Conservation (phyloP, 1,284 basidiomycete species). For the Leccinum fallax region DNA sequence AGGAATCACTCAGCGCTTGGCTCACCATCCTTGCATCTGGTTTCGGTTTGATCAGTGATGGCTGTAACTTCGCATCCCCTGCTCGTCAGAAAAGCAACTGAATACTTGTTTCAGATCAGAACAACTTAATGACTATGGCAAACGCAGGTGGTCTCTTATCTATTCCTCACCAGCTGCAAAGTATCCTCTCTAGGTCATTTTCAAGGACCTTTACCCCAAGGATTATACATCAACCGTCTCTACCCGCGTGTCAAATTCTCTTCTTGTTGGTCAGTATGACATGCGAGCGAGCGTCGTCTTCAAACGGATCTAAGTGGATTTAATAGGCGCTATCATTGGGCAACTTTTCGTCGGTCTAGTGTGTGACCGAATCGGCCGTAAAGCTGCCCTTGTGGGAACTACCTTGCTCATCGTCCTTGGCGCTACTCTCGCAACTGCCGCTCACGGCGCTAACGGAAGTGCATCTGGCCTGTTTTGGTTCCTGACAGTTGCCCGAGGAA, state of each 20-base stretch:
- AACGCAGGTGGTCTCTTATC: slow-evolving; percentile 43
- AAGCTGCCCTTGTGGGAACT: slow-evolving; percentile 70
- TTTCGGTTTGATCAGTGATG: slow-evolving; percentile 71
- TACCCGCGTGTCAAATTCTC: slow-evolving; percentile 73
- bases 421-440: slow-evolving; percentile 70
- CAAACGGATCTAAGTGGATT: slow-evolving; percentile 12
- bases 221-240: slow-evolving; percentile 62
- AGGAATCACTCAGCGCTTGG: slow-evolving; percentile 53
- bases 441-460: slow-evolving; percentile 63
- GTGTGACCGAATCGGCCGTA: slow-evolving; percentile 73
- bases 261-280: slow-evolving; percentile 61
- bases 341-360: slow-evolving; percentile 68
- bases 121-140: slow-evolving; percentile 67
- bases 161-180: slow-evolving; percentile 2
- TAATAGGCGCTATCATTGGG: slow-evolving; percentile 66
- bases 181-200: slow-evolving; percentile 49
- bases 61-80: slow-evolving; percentile 46
- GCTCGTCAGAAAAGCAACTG: background rate
- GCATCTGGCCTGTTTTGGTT: slow-evolving; percentile 75
- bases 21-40: slow-evolving; percentile 66
- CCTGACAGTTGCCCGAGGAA: slow-evolving; percentile 70
- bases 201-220: slow-evolving; percentile 61
- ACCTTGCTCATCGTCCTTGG: slow-evolving; percentile 74
- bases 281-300: slow-evolving; percentile 17
- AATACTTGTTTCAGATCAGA: slow-evolving; percentile 53